These are phyloP conservation scores for Colletotrichum eremochloae DNA, from an alignment of 2,329 filamentous ascomycete species.

Conservation along the genomic window DNA sequence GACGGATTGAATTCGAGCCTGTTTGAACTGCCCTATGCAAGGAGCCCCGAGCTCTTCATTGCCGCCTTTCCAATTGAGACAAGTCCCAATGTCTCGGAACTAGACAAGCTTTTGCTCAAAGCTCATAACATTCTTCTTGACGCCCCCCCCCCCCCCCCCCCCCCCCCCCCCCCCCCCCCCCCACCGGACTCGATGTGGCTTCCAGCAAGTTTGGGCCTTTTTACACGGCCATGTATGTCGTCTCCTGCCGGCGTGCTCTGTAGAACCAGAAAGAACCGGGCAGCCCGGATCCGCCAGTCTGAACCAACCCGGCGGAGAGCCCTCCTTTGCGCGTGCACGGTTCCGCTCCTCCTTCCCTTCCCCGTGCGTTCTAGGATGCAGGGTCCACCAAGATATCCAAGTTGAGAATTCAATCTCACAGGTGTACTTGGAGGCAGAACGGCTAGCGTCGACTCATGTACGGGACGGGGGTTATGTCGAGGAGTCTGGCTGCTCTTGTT, in stretches of 20 bases:
- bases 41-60: constrained; percentile 11
- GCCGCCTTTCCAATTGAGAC: not conserved
- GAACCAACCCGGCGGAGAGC: too few species aligned
- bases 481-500: not conserved
- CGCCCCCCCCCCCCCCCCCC: not conserved
- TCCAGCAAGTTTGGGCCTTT: not conserved
- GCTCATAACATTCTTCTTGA: too few species aligned
- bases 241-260: not conserved
- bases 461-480: not conserved
- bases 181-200: not conserved
- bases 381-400: not conserved
- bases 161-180: too few species aligned
- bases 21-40: constrained; percentile 27
- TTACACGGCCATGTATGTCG: too few species aligned
- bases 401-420: not conserved
- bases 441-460: not conserved
- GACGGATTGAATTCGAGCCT: constrained; percentile 1
- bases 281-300: too few species aligned
- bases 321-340: not conserved
- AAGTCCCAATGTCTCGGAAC: not conserved
- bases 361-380: not conserved
- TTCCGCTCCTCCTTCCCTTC: not conserved
- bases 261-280: not conserved
- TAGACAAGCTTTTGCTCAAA: not conserved
- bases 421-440: not conserved